These are phyloP conservation scores for Geopyxis carbonaria DNA, from an alignment of 495 filamentous ascomycete genomes.

Conservation along the genomic window DNA sequence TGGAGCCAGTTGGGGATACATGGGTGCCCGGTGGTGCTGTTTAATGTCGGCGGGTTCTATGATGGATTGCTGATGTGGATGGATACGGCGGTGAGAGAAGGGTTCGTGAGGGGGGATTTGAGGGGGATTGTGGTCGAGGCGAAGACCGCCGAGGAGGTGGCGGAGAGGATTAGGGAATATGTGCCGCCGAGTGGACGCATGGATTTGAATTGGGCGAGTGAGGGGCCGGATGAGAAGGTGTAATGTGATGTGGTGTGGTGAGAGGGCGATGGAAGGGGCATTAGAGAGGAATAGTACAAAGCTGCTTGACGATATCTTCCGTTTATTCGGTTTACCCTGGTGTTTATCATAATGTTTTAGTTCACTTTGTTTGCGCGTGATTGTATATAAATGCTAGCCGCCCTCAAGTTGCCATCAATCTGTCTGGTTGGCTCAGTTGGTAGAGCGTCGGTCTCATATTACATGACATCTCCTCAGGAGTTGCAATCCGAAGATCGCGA, in stretches of 20 bases:
- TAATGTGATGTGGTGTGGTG: slow-evolving; percentile 22
- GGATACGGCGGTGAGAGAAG: slow-evolving; percentile 51
- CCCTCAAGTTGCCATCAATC: too few species aligned
- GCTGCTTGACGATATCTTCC: too few species aligned
- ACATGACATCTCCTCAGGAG: slow-evolving; percentile 6
- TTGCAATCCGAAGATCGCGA: slow-evolving; percentile 9
- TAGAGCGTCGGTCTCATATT: slow-evolving; percentile 9
- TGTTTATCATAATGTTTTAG: too few species aligned
- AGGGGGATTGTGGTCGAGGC: slow-evolving; percentile 63
- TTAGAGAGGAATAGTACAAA: too few species aligned
- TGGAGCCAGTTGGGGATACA: slow-evolving; percentile 99
- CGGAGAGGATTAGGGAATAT: slow-evolving; percentile 55
- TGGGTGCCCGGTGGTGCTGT: slow-evolving; percentile 55
- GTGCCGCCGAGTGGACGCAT: slow-evolving; percentile 53
- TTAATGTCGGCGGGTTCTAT: slow-evolving; percentile 83
- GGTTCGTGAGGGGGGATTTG: slow-evolving; percentile 56
- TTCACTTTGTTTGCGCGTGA: too few species aligned
- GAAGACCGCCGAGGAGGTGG: slow-evolving; percentile 48
- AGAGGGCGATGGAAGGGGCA: too few species aligned
- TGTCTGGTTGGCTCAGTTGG: slow-evolving; percentile 10
- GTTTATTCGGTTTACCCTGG: too few species aligned
- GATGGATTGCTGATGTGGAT: slow-evolving; percentile 75
- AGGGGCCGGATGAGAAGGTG: slow-evolving; percentile 23
- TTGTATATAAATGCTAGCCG: too few species aligned
- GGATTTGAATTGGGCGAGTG: slow-evolving; percentile 63